phyloP scores from a whole-genome alignment of 2,329 filamentous ascomycete species.

The Penicillium sclerotigenum region DNA sequence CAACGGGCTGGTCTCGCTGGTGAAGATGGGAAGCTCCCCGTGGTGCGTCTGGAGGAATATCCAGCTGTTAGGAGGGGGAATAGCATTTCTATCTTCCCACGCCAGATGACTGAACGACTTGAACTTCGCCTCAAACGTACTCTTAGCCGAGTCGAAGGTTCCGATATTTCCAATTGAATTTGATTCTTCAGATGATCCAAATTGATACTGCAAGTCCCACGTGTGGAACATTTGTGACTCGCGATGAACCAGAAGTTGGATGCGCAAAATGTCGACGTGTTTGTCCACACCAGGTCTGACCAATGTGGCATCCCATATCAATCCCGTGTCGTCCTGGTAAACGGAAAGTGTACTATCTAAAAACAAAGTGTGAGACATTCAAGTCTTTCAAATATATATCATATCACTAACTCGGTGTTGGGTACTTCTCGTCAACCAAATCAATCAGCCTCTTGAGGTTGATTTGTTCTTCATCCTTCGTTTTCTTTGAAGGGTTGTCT shows the following conservation, averaged over 20 bases:
- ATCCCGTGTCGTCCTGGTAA: constrained; percentile 7
- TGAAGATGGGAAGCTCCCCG: background rate
- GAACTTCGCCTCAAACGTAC: constrained; percentile 2
- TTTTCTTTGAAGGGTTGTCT: background rate
- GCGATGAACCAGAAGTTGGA: constrained; percentile 10
- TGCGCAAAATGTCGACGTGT: background rate
- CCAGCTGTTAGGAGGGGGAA: background rate
- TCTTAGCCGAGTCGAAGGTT: background rate
- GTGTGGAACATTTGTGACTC: background rate
- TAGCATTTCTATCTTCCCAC: constrained; percentile 4
- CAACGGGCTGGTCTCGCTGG: background rate
- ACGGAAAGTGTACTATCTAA: background rate
- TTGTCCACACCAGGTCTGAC: background rate
- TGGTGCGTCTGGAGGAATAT: background rate
- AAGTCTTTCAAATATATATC: no score
- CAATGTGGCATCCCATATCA: constrained; percentile 14
- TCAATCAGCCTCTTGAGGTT: background rate
- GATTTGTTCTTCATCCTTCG: background rate
- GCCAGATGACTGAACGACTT: background rate
- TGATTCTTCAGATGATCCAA: background rate
- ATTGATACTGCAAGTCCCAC: background rate
- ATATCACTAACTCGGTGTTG: background rate
- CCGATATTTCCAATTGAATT: background rate
- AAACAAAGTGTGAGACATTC: background rate
- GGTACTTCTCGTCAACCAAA: background rate